Evolutionary conservation across 2,329 filamentous ascomycete species (phyloP), one percentile per base, ranked within the genome.

Genomic region (Immersiporthe knoxdaviesiana): DNA sequence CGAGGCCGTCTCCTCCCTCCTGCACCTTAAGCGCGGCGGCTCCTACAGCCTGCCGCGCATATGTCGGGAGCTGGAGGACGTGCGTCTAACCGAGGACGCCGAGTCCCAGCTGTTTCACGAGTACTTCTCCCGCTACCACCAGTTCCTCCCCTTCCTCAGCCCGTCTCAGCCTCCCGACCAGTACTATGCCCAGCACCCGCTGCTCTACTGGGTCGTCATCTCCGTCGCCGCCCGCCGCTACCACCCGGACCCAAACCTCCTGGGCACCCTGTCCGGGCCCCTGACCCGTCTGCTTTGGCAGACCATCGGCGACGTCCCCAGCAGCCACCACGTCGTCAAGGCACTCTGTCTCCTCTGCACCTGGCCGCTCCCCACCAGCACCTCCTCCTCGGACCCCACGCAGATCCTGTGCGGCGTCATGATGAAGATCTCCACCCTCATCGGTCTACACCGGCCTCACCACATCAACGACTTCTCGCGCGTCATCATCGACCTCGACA

Each of bases 351-450:
- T 96, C 68, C 80, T 94, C 56, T 95, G 92, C 78, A 92, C 91
- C 6, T 96, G 92, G 92, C 92, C 92, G 7, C 80, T 95, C 50
- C 92, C 92, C 0, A 93, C 90, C n/a, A 93, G 91, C 78, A 92
- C 90, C 6, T 93, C 91, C 1, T 90, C 91, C 7, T 90, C 90
- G 10, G 92, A 96, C 74, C 91, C 92, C 2, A 95, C 92, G 1
- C 93, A 94, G 76, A 94, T 93, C 77, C 82, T 94, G 24, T 91
- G 90, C 73, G 92, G 92, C 65, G 88, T 93, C 71, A 93, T 95
- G 91, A 94, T 95, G 88, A 93, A 94, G 80, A 88, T 92, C 30
- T 92, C 92, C 11, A 94, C 93, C 73, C 92, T 93, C 73, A 93
- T 94, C 73, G 92, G 92, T 27, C 84, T 96, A 66, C 92, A 96